These are phyloP conservation scores for Lepidopterella palustris DNA, from an alignment of 495 filamentous ascomycete genomes.

Conservation along the genomic window DNA sequence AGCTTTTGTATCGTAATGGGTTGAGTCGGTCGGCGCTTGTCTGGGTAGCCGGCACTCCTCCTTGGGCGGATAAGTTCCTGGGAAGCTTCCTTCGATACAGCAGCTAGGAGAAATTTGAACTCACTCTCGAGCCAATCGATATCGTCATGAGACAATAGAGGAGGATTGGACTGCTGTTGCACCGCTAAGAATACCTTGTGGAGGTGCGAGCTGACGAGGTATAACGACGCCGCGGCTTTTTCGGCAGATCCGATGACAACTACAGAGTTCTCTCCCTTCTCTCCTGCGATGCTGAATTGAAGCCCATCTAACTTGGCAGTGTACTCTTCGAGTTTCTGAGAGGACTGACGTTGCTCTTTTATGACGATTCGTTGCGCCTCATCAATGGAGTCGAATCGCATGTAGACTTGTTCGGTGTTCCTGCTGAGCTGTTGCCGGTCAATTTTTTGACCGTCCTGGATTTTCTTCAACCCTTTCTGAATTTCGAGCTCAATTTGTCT, in stretches of 20 bases:
- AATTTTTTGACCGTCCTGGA: background rate
- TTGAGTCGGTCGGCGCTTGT: background rate
- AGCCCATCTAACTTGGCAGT: no score
- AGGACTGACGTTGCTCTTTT: background rate
- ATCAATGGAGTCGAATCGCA: background rate
- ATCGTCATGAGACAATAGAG: no score
- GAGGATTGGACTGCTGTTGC: background rate
- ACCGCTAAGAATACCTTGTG: background rate
- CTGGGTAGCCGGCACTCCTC: background rate
- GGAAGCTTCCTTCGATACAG: background rate
- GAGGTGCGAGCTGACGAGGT: background rate
- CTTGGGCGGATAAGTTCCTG: background rate
- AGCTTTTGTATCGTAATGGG: background rate
- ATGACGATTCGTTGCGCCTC: background rate
- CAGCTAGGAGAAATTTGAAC: background rate
- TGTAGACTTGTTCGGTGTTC: background rate
- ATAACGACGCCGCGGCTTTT: background rate
- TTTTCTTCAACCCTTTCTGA: background rate
- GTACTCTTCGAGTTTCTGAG: background rate
- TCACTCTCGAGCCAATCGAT: background rate
- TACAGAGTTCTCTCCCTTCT: no score
- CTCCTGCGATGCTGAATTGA: no score
- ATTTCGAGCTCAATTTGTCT: background rate
- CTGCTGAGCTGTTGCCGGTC: background rate
- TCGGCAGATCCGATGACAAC: background rate